A percentile compares a stretch with the other conserved stretches of the same genome.
Conservation (phyloP, 2,329 filamentous ascomycete genomes). For the Penicillium sp. region DNA sequence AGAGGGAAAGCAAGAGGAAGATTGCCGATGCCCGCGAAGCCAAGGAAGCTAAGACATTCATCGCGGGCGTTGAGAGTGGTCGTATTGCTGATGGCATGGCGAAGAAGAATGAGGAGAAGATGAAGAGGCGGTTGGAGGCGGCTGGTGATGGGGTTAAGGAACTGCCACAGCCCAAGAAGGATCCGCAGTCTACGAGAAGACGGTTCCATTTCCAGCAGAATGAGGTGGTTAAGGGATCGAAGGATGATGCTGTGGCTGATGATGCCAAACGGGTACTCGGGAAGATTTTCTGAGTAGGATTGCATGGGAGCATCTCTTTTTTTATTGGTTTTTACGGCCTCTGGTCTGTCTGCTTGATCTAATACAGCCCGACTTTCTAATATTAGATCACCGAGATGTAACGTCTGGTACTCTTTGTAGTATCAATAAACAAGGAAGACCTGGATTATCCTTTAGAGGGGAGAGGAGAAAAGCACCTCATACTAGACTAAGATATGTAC, state of each 20-base stretch:
- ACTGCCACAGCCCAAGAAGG: slow-evolving; percentile 8
- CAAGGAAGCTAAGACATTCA: slow-evolving; percentile 45
- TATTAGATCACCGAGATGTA: not conserved
- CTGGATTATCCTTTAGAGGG: too few species aligned
- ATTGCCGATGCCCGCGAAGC: slow-evolving; percentile 42
- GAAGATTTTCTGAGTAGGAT: slow-evolving; percentile 46
- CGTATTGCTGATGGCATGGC: slow-evolving; percentile 44
- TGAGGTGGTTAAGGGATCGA: slow-evolving; percentile 36
- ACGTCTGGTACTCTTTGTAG: too few species aligned
- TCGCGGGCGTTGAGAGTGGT: slow-evolving; percentile 42
- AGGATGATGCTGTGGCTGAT: slow-evolving; percentile 29
- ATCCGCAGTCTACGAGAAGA: slow-evolving; percentile 28
- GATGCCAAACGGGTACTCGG: slow-evolving; percentile 45
- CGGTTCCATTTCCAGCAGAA: slow-evolving; percentile 40
- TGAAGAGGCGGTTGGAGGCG: slow-evolving; percentile 28
- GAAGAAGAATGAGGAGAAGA: slow-evolving; percentile 44
- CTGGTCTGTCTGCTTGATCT: not conserved
- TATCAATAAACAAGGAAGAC: too few species aligned
- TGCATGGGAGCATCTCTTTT: not conserved
- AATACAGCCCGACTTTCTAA: not conserved
- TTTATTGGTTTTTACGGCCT: not conserved
- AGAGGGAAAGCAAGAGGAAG: slow-evolving; percentile 41
- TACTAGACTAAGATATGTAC: too few species aligned
- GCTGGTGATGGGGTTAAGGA: slow-evolving; percentile 15
- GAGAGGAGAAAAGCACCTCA: too few species aligned